phyloP scores from a whole-genome alignment of 305 asterid species.

The Nicotiana rustica region DNA sequence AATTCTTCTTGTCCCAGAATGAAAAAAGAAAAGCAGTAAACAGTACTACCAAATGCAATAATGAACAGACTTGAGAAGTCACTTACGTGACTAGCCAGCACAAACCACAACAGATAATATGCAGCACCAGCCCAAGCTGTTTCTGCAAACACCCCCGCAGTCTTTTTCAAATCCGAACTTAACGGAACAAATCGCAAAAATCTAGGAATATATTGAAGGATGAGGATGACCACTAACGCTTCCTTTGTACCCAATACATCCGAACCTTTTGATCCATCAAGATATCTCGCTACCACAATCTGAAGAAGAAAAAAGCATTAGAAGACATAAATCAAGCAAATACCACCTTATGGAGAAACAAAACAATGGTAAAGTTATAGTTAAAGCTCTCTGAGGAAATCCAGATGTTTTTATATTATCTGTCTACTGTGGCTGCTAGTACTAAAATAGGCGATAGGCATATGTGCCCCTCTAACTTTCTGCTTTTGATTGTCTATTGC shows the following conservation, averaged over 20 bases:
- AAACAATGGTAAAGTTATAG: background rate
- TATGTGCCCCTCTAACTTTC: background rate
- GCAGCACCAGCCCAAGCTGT: slow-evolving; percentile 99
- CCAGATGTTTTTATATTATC: slow-evolving; percentile 19
- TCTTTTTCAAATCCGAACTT: slow-evolving; percentile 86
- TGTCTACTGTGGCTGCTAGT: background rate
- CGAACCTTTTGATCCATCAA: slow-evolving; percentile 64
- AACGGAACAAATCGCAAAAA: slow-evolving; percentile 81
- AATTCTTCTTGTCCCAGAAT: background rate
- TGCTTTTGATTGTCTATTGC: slow-evolving; percentile 4
- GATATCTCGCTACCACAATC: slow-evolving; percentile 88
- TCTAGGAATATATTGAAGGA: slow-evolving; percentile 83
- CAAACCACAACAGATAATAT: slow-evolving; percentile 84
- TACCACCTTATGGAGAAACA: slow-evolving; percentile 31
- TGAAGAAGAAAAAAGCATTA: slow-evolving; percentile 48
- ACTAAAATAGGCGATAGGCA: slow-evolving; percentile 26
- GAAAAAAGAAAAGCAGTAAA: background rate
- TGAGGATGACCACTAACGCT: slow-evolving; percentile 72
- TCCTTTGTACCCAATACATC: slow-evolving; percentile 80
- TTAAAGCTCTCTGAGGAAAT: slow-evolving; percentile 20
- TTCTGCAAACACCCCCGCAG: slow-evolving; percentile 96
- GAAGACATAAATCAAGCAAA: slow-evolving; percentile 25
- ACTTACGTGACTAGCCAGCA: slow-evolving; percentile 97
- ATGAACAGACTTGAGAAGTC: slow-evolving; percentile 22
- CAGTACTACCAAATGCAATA: slow-evolving; percentile 11